Evolutionary conservation across 176 grass and related monocot species (phyloP).

Genomic region (Eragrostis curvula): DNA sequence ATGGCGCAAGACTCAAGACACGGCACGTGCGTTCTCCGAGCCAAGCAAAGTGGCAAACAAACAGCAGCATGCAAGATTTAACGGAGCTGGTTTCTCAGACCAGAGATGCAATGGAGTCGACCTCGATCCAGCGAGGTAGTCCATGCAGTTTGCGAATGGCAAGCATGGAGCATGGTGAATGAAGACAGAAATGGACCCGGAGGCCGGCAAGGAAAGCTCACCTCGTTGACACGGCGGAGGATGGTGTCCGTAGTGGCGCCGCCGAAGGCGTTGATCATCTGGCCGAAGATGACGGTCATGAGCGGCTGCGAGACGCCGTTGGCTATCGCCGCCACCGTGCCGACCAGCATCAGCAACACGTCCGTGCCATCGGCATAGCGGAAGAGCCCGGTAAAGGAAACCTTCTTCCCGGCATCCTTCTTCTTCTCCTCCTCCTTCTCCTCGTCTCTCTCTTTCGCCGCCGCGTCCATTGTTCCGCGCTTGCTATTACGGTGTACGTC

Average conservation of each 20-base stretch:
- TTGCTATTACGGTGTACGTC: background rate
- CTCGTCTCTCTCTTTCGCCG: background rate
- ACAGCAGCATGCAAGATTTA: background rate
- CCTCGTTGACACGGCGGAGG: conserved; percentile 58
- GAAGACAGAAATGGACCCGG: background rate
- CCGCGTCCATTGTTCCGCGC: conserved; percentile 17
- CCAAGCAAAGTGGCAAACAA: background rate
- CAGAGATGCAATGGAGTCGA: background rate
- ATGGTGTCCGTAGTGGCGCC: conserved; percentile 22
- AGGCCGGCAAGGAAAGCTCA: conserved; percentile 24
- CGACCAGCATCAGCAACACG: conserved; percentile 54
- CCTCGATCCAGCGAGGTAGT: background rate
- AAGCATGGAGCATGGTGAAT: background rate
- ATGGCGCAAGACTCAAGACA: conserved; percentile 26
- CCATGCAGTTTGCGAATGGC: background rate
- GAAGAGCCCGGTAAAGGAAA: conserved; percentile 48
- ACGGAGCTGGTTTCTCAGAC: background rate
- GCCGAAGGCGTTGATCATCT: conserved; percentile 66
- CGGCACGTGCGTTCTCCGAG: background rate
- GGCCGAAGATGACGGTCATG: conserved; percentile 68
- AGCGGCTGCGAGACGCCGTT: conserved; percentile 69
- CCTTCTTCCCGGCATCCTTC: background rate
- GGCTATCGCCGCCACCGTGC: conserved; percentile 48
- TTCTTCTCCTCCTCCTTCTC: conserved; percentile 5
- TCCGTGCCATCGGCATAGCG: conserved; percentile 55